Percentiles rank a stretch among this genome's conserved stretches.
Evolutionary conservation across 768 basidiomycete genomes (phyloP).

Genomic region (Rhodotorula paludigena): DNA sequence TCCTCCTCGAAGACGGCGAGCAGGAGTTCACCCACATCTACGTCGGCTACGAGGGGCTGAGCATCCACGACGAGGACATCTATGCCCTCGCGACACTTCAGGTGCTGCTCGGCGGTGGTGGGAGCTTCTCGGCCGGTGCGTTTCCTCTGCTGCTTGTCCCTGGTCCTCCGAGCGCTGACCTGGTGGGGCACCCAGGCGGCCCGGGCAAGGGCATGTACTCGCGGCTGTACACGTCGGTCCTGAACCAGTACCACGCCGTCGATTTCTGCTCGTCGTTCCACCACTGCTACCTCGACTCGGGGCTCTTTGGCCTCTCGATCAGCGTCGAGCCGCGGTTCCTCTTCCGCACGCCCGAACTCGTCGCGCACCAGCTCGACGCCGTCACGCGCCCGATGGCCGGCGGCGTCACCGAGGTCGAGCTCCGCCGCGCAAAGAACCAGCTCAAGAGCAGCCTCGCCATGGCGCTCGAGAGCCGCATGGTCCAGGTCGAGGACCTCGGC

Average conservation of each 20-base stretch:
- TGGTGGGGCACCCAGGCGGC: slow-evolving; percentile 57
- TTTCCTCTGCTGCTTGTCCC: not conserved
- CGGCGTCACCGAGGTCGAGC: slow-evolving; percentile 55
- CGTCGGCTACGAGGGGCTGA: slow-evolving; percentile 83
- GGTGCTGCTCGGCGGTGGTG: slow-evolving; percentile 88
- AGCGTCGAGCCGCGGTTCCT: slow-evolving; percentile 66
- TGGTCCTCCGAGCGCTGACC: not conserved
- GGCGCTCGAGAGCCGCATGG: slow-evolving; percentile 57
- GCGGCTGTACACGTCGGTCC: slow-evolving; percentile 87
- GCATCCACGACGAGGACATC: slow-evolving; percentile 84
- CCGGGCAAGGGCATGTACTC: slow-evolving; percentile 99
- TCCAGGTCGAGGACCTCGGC: slow-evolving; percentile 41
- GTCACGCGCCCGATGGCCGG: slow-evolving; percentile 56
- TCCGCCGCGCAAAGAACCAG: slow-evolving; percentile 88
- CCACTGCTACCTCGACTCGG: slow-evolving; percentile 91
- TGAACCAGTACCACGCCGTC: slow-evolving; percentile 87
- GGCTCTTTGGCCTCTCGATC: slow-evolving; percentile 85
- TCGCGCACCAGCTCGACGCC: slow-evolving; percentile 79
- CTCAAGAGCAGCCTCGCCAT: slow-evolving; percentile 87
- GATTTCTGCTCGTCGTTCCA: slow-evolving; percentile 97
- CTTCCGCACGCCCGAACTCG: slow-evolving; percentile 67
- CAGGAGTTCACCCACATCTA: slow-evolving; percentile 88
- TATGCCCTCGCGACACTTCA: slow-evolving; percentile 92
- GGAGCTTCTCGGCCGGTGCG: slow-evolving; percentile 79
- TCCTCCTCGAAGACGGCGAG: slow-evolving; percentile 55